Percentiles rank a stretch among this genome's conserved stretches.
Evolutionary conservation across 2,329 filamentous ascomycete genomes (phyloP).

Genomic region (Beauveria scarabaeidicola): DNA sequence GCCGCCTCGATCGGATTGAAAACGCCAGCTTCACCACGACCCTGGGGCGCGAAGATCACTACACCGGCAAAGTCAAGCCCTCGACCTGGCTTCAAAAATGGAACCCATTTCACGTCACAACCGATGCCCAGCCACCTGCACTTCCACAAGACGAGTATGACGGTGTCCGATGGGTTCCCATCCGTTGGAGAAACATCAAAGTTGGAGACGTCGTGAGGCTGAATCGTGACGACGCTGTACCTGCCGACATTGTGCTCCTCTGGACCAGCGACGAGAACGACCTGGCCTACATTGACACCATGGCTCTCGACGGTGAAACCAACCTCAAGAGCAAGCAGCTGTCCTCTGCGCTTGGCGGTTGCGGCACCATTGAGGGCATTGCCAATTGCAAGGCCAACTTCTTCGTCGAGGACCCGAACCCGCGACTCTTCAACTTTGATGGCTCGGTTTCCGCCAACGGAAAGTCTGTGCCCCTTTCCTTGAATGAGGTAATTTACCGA

Average conservation of each 20-base stretch:
- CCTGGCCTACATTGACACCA: constrained; percentile 75
- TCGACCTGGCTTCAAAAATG: constrained; percentile 18
- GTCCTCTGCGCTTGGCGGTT: constrained; percentile 51
- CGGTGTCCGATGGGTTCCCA: constrained; percentile 42
- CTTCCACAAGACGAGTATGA: constrained; percentile 53
- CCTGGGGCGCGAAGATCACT: constrained; percentile 30
- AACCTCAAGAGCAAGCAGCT: constrained; percentile 71
- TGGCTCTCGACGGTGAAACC: constrained; percentile 77
- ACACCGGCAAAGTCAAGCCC: constrained; percentile 20
- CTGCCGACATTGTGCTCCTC: constrained; percentile 74
- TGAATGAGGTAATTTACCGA: constrained; percentile 76
- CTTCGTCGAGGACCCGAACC: constrained; percentile 68
- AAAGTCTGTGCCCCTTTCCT: constrained; percentile 60
- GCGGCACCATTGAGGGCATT: constrained; percentile 46
- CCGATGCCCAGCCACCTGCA: constrained; percentile 20
- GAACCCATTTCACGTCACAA: constrained; percentile 26
- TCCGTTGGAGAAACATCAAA: constrained; percentile 36
- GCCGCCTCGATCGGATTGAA: constrained; percentile 73
- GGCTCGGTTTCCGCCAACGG: constrained; percentile 53
- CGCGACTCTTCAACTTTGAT: constrained; percentile 69
- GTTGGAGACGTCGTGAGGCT: constrained; percentile 43
- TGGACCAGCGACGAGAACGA: constrained; percentile 70
- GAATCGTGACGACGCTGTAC: constrained; percentile 65
- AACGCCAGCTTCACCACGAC: constrained; percentile 50
- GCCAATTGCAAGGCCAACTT: constrained; percentile 50